Evolutionary conservation across 306 rosid genomes (phyloP), one percentile per base, ranked within the genome.

Genomic region (Styphnolobium japonicum): DNA sequence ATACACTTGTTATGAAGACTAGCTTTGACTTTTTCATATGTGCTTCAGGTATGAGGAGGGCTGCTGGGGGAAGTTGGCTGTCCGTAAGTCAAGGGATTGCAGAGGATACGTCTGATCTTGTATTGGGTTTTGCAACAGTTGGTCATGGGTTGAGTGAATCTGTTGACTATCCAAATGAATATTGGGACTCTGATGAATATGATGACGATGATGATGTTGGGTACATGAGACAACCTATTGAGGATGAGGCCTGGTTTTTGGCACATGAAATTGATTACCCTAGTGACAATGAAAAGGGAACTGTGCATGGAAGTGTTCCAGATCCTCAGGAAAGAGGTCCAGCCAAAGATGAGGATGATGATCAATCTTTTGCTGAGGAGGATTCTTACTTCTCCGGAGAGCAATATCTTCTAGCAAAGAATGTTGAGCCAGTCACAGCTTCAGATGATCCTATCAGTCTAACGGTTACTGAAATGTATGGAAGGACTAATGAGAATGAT

Each of bases 231-330:
- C 99, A 96, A 79, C 99, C 99, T 53, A 96, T 96, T 76, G 98
- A 96, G 90, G 99, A 96, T 31, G 99, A 96, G 89, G 86, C 98
- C 69, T 96, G 99, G 99, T 96, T 96, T 83, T 79, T 96, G 85
- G 99, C 97, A n/a, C 99, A 96, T 58, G 99, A 96, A 86, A 89
- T 96, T 52, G 99, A 96, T 85, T 96, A 96, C 86, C 99, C 98
- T 45, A 96, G 99, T 78, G 99, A 96, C 82, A 96, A 96, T 71
- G 98, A 96, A 75, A 96, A 96, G 81, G 98, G 94, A 45, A 88
- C 96, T 12, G 96, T 89, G 76, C 94, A 89, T 85, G 96, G 94
- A 77, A 93, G 91, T 77, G 93, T 87, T 75, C 96, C 93, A 40
- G 98, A 96, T 88, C 87, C 81, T 19, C 98, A 86, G 71, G 97